phyloP scores from a whole-genome alignment of 768 basidiomycete species.

The Panellus pusillus region DNA sequence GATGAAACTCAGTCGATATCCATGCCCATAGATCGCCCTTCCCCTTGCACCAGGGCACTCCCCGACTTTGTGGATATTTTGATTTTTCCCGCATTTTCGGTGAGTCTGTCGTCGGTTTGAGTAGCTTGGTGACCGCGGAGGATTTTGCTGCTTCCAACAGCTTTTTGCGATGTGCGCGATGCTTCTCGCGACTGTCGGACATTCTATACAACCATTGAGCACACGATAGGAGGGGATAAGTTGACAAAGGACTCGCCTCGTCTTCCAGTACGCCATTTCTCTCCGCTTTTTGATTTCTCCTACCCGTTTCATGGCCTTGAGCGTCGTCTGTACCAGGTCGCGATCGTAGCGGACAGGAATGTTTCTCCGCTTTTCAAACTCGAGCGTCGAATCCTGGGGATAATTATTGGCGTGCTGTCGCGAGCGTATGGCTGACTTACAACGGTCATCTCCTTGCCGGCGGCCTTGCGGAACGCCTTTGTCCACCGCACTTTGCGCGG shows the following conservation, averaged over 20 bases:
- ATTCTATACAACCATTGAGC: slow-evolving; percentile 52
- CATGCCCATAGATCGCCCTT: slow-evolving; percentile 91
- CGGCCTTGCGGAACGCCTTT: slow-evolving; percentile 97
- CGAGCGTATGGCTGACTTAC: slow-evolving; percentile 46
- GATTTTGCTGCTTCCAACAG: slow-evolving; percentile 54
- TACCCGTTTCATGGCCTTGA: slow-evolving; percentile 95
- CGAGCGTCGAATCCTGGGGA: slow-evolving; percentile 92
- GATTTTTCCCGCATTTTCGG: slow-evolving; percentile 70
- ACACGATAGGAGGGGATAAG: neutral
- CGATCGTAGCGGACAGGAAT: slow-evolving; percentile 97
- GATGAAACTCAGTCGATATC: slow-evolving; percentile 61
- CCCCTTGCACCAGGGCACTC: slow-evolving; percentile 78
- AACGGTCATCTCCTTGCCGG: slow-evolving; percentile 99
- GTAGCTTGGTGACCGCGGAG: slow-evolving; percentile 53
- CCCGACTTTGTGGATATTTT: slow-evolving; percentile 61
- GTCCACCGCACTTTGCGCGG: slow-evolving; percentile 99
- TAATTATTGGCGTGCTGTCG: neutral
- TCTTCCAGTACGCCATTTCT: slow-evolving; percentile 96
- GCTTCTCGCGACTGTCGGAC: slow-evolving; percentile 79
- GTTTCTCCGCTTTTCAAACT: slow-evolving; percentile 98
- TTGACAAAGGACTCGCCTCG: slow-evolving; percentile 50
- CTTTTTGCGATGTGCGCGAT: slow-evolving; percentile 71
- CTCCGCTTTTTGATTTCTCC: slow-evolving; percentile 88
- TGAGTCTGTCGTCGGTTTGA: slow-evolving; percentile 59
- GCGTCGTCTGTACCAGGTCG: slow-evolving; percentile 86